A percentile compares a stretch with the other conserved stretches of the same genome.
These are phyloP conservation scores for Monilinia fructigena DNA, from an alignment of 2,329 filamentous ascomycete genomes.

Conservation along the genomic window DNA sequence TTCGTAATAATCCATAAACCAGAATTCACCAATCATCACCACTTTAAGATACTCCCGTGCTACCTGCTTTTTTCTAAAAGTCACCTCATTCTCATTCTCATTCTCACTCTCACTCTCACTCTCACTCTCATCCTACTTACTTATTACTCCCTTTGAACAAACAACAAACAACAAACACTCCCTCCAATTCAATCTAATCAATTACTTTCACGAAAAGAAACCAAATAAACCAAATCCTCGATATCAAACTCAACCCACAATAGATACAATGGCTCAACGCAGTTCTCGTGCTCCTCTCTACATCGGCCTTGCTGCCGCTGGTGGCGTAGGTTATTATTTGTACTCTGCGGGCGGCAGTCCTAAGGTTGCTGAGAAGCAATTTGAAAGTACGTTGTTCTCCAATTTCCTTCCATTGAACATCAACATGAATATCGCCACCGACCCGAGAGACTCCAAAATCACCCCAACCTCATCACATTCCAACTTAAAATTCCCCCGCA, in stretches of 20 bases:
- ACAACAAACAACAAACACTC: not conserved
- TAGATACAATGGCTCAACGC: slow-evolving; percentile 36
- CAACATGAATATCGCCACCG: slow-evolving; percentile 1
- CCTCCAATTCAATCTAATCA: not conserved
- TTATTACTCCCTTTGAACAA: not conserved
- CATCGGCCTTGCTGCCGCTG: slow-evolving; percentile 62
- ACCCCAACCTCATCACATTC: no score
- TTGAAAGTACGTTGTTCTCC: slow-evolving; percentile 64
- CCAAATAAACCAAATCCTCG: not conserved
- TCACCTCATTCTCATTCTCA: not conserved
- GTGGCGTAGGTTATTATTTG: slow-evolving; percentile 82
- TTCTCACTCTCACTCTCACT: not conserved
- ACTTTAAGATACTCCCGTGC: not conserved
- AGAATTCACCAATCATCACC: slow-evolving; percentile 10
- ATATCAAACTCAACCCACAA: slow-evolving; percentile 11
- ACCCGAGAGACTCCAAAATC: not conserved
- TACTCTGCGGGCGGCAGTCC: slow-evolving; percentile 81
- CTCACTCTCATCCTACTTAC: not conserved
- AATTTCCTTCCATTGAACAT: not conserved
- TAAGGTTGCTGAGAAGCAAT: slow-evolving; percentile 79
- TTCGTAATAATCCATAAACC: slow-evolving; percentile 9
- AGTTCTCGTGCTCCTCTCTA: slow-evolving; percentile 44
- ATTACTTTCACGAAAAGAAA: not conserved
- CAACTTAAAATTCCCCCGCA: no score
- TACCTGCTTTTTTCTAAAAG: not conserved